Conservation (phyloP, 169 alveolate genomes). For the Plasmodium sp. region DNA sequence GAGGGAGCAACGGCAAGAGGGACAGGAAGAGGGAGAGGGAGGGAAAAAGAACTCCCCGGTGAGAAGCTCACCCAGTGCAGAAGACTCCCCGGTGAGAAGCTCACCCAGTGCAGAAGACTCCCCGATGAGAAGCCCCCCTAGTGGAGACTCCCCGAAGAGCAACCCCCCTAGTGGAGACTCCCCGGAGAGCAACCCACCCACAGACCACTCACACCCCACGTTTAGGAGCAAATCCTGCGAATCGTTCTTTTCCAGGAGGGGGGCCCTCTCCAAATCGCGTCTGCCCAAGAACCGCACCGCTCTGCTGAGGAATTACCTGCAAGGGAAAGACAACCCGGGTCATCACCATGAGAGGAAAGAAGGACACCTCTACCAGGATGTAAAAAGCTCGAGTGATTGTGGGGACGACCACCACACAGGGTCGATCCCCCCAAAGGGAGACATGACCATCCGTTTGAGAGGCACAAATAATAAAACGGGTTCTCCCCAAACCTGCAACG, state of each 20-base stretch:
- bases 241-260: not conserved
- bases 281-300: not conserved
- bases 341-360: not conserved
- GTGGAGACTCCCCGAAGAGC: not conserved
- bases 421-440: not conserved
- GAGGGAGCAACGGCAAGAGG: not conserved
- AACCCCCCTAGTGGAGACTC: not conserved
- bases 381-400: not conserved
- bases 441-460: not conserved
- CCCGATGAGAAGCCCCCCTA: not conserved
- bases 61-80: not conserved
- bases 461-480: not conserved
- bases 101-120: not conserved
- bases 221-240: conserved; percentile 36
- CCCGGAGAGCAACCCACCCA: not conserved
- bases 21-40: not conserved
- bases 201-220: not conserved
- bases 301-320: not conserved
- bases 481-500: not conserved
- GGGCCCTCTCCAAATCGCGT: not conserved
- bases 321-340: not conserved
- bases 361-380: not conserved
- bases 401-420: not conserved
- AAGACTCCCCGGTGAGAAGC: not conserved
- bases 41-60: not conserved